phyloP scores from a whole-genome alignment of 495 filamentous ascomycete species.

The Aspergillus carlsbadensis region DNA sequence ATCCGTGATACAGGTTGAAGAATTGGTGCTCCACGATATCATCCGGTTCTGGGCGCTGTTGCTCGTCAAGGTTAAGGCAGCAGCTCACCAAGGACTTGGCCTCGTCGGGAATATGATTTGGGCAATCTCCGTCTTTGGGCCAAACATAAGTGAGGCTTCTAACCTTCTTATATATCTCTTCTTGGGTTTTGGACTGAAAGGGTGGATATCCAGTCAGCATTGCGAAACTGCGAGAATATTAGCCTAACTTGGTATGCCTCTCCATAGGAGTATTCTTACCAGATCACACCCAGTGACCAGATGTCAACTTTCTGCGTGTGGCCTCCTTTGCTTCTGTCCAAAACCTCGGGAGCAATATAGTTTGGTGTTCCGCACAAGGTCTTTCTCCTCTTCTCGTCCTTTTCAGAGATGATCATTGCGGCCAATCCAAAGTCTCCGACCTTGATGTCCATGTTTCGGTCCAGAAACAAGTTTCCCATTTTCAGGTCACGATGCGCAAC shows the following conservation, averaged over 20 bases:
- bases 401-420: constrained; percentile 83
- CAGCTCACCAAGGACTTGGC: constrained; percentile 78
- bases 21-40: constrained; percentile 80
- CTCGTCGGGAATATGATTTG: constrained; percentile 52
- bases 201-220: constrained; percentile 89
- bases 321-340: constrained; percentile 71
- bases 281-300: constrained; percentile 95
- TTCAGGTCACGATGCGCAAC: constrained; percentile 97
- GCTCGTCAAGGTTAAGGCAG: constrained; percentile 71
- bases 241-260: not conserved
- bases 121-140: constrained; percentile 56
- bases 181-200: constrained; percentile 81
- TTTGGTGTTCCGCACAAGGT: constrained; percentile 97
- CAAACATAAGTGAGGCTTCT: constrained; percentile 72
- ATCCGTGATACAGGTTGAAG: constrained; percentile 63
- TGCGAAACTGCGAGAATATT: constrained; percentile 59
- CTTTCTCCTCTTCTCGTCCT: constrained; percentile 78
- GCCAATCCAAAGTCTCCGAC: constrained; percentile 97
- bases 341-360: constrained; percentile 96
- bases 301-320: constrained; percentile 94
- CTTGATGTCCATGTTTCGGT: constrained; percentile 95
- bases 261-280: constrained; percentile 54
- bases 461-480: constrained; percentile 96
- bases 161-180: constrained; percentile 81
- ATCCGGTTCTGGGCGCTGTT: constrained; percentile 73